Percentiles rank a stretch among this genome's conserved stretches.
Evolutionary conservation across 139 green algal species (phyloP).

Genomic region (Penium margaritaceum): DNA sequence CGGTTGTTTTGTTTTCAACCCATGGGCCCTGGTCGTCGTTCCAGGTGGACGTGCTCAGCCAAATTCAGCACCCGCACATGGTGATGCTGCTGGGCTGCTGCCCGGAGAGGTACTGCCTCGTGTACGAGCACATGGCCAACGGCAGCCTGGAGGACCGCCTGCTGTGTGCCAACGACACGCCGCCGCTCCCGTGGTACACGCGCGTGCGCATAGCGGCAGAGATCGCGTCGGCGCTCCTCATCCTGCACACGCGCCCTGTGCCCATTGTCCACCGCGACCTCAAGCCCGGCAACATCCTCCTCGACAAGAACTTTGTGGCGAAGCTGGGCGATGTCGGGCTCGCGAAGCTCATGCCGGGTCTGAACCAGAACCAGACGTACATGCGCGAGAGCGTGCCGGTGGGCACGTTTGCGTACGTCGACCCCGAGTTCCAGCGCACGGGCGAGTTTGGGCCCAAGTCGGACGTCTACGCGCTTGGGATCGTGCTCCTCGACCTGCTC

Average conservation of each 20-base stretch:
- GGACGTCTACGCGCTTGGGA: conserved; percentile 24
- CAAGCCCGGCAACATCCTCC: conserved; percentile 87
- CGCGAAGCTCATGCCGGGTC: conserved; percentile 5
- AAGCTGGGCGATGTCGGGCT: conserved; percentile 54
- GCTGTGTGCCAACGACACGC: background rate
- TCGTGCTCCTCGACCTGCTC: conserved; percentile 23
- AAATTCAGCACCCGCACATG: conserved; percentile 57
- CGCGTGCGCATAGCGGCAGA: conserved; percentile 53
- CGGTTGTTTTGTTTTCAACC: no score
- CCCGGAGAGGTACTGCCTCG: conserved; percentile 49
- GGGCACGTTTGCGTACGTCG: conserved; percentile 22
- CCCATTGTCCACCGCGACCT: conserved; percentile 78
- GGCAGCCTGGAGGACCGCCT: conserved; percentile 50
- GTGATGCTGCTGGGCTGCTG: conserved; percentile 57
- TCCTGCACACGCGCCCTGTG: conserved; percentile 6
- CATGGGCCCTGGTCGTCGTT: no score
- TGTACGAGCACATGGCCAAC: conserved; percentile 55
- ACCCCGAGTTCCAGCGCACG: conserved; percentile 21
- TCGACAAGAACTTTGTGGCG: conserved; percentile 72
- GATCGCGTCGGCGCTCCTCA: conserved; percentile 19
- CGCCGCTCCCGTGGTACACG: conserved; percentile 42
- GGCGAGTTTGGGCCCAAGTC: conserved; percentile 16
- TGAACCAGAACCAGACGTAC: background rate
- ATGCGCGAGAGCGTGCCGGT: background rate
- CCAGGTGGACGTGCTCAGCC: conserved; percentile 46